A percentile compares a stretch with the other conserved stretches of the same genome.
Evolutionary conservation across 2,329 filamentous ascomycete genomes (phyloP).

Genomic region (Bipolaris gigantea): DNA sequence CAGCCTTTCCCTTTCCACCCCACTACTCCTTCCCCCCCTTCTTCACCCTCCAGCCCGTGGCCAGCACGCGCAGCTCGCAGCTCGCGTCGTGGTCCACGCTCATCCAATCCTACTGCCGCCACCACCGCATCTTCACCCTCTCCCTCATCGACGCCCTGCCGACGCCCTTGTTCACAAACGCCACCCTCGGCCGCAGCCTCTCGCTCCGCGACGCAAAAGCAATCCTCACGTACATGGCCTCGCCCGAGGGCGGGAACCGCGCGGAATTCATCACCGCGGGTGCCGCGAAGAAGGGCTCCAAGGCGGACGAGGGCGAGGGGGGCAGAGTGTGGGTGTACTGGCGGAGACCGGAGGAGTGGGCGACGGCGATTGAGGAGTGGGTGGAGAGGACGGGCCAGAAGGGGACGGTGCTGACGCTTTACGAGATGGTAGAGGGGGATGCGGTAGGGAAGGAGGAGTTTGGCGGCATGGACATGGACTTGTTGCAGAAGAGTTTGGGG

Average conservation of each 20-base stretch:
- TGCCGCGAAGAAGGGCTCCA: conserved; percentile 16
- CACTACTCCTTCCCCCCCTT: conserved; percentile 79
- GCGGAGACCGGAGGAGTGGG: conserved; percentile 90
- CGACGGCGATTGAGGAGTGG: conserved; percentile 73
- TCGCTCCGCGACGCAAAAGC: conserved; percentile 56
- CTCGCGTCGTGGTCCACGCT: conserved; percentile 84
- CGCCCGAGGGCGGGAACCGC: conserved; percentile 54
- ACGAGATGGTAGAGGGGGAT: conserved; percentile 89
- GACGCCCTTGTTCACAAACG: conserved; percentile 61
- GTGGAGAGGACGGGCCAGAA: conserved; percentile 86
- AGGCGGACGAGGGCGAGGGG: conserved; percentile 35
- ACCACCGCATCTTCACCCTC: conserved; percentile 76
- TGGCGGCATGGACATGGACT: conserved; percentile 80
- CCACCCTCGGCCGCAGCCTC: conserved; percentile 49
- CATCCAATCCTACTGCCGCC: conserved; percentile 79
- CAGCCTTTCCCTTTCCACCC: conserved; percentile 47
- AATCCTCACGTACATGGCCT: conserved; percentile 60
- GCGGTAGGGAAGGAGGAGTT: conserved; percentile 70
- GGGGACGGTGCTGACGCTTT: conserved; percentile 85
- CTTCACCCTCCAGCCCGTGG: conserved; percentile 79
- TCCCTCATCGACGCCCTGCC: conserved; percentile 60
- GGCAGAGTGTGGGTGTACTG: conserved; percentile 72
- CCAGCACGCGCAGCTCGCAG: conserved; percentile 72
- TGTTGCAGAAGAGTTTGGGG: conserved; percentile 77
- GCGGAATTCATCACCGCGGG: conserved; percentile 64